phyloP scores from a whole-genome alignment of 768 basidiomycete species.

The Lentinula edodes region DNA sequence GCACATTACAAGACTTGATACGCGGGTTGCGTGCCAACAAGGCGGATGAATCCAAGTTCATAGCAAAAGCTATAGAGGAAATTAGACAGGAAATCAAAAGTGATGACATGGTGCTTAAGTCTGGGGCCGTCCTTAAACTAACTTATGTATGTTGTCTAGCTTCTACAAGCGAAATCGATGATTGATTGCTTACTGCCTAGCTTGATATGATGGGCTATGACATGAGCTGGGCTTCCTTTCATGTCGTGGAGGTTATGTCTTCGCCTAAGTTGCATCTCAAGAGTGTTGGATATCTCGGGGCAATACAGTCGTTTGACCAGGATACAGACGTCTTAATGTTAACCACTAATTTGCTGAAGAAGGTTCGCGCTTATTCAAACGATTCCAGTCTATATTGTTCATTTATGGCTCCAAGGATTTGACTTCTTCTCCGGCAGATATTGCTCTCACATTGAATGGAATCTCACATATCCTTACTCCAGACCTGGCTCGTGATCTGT shows the following conservation, averaged over 20 bases:
- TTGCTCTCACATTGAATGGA: constrained; percentile 76
- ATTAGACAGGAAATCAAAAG: constrained; percentile 86
- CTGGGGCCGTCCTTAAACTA: constrained; percentile 90
- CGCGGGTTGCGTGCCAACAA: constrained; percentile 94
- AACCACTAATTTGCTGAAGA: constrained; percentile 92
- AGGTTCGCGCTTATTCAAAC: constrained; percentile 43
- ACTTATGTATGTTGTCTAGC: constrained; percentile 74
- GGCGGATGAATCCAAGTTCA: constrained; percentile 87
- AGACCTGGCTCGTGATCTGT: constrained; percentile 87
- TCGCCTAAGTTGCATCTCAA: constrained; percentile 89
- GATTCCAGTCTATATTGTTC: neutral
- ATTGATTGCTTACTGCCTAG: constrained; percentile 33
- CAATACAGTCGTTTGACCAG: constrained; percentile 83
- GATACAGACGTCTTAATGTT: constrained; percentile 98
- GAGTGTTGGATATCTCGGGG: constrained; percentile 92
- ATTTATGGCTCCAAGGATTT: constrained; percentile 56
- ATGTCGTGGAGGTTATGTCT: constrained; percentile 98
- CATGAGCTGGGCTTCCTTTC: constrained; percentile 94
- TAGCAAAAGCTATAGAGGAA: constrained; percentile 90
- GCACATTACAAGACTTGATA: constrained; percentile 92
- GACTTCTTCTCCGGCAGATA: constrained; percentile 67
- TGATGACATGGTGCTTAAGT: constrained; percentile 97
- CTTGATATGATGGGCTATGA: constrained; percentile 96
- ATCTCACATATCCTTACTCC: constrained; percentile 78
- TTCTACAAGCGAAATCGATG: neutral